phyloP scores from a whole-genome alignment of 2,329 filamentous ascomycete species.

The Penicillium olsonii region DNA sequence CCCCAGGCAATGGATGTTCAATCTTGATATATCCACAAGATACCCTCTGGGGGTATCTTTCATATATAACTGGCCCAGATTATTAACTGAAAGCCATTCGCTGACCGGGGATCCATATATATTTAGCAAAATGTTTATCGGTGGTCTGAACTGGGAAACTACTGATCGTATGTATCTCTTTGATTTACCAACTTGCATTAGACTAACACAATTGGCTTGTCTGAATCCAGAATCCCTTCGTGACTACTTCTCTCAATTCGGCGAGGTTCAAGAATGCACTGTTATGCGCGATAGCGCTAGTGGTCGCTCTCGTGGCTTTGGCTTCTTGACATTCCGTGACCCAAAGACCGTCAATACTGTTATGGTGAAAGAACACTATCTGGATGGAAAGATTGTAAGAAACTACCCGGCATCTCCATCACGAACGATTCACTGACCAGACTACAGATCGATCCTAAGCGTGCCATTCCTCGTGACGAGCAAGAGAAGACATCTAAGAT shows the following conservation, averaged over 20 bases:
- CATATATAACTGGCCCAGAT: no score
- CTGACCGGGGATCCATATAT: constrained; percentile 27
- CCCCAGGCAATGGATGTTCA: no score
- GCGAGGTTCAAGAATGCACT: constrained; percentile 95
- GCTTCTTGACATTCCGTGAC: constrained; percentile 96
- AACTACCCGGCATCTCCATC: constrained; percentile 8
- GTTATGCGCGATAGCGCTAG: constrained; percentile 98
- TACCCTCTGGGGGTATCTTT: no score
- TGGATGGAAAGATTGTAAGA: constrained; percentile 96
- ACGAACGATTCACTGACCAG: constrained; percentile 24
- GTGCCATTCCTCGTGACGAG: constrained; percentile 94
- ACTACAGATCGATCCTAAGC: constrained; percentile 89
- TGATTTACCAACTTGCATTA: neutral
- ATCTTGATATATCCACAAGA: no score
- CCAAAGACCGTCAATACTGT: constrained; percentile 98
- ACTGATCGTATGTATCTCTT: constrained; percentile 76
- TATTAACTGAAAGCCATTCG: no score
- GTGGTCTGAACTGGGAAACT: constrained; percentile 97
- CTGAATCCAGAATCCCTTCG: constrained; percentile 76
- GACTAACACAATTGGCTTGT: neutral
- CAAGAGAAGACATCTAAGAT: constrained; percentile 99
- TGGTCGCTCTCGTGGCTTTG: constrained; percentile 91
- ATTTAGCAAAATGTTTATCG: constrained; percentile 98
- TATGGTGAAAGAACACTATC: constrained; percentile 98
- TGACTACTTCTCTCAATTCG: constrained; percentile 97